Percentiles rank a stretch among this genome's conserved stretches.
Conservation (phyloP, 352 stramenopile species). For the Phytopythium sindhum region DNA sequence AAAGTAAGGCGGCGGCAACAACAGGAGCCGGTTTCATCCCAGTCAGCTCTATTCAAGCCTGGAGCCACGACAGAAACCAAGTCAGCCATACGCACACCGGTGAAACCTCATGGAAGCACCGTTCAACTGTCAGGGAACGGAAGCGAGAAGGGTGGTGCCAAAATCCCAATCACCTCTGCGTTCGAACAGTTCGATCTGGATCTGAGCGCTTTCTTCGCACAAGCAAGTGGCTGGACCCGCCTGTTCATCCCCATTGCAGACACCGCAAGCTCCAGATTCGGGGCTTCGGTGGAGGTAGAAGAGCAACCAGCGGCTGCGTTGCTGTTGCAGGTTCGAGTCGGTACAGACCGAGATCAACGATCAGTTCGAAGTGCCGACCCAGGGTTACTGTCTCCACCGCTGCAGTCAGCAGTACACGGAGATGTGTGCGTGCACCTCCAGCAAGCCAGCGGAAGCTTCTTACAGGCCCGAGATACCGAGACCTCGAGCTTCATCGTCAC, state of each 20-base stretch:
- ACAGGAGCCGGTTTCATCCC: not conserved
- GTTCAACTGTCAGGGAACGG: not conserved
- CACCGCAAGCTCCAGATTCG: not conserved
- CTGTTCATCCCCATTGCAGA: not conserved
- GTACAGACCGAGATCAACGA: not conserved
- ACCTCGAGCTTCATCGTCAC: not conserved
- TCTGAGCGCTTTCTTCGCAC: not conserved
- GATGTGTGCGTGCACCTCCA: conserved; percentile 26
- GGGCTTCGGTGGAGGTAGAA: not conserved
- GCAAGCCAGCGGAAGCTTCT: conserved; percentile 17
- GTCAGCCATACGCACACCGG: not conserved
- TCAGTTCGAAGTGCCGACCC: not conserved
- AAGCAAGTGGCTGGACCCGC: not conserved
- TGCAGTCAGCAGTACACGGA: not conserved
- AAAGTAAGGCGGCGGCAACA: not conserved
- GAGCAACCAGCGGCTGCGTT: not conserved
- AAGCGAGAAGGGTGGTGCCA: not conserved
- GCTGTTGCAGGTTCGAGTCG: not conserved
- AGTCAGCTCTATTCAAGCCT: not conserved
- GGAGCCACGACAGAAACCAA: not conserved
- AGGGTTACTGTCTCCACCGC: no score
- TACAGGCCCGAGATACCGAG: not conserved
- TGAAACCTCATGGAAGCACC: not conserved
- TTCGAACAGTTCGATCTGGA: not conserved
- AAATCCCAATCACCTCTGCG: not conserved